Evolutionary conservation across 257 asterid genomes (phyloP), one percentile per base, ranked within the genome.

Genomic region (Anisodus acutangulus): DNA sequence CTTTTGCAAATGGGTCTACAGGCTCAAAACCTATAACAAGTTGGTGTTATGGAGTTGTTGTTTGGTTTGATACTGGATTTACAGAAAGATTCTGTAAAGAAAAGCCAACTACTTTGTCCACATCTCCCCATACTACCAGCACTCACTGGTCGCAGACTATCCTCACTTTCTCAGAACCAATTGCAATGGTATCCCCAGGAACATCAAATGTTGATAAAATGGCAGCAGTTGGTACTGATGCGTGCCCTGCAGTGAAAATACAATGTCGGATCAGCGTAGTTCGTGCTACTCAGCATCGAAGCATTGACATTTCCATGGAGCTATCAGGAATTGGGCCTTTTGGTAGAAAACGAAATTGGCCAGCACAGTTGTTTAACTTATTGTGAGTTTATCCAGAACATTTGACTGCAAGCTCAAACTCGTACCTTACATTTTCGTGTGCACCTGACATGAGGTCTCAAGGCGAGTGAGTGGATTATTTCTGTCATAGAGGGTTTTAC

Each of bases 111-210:
- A 72, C n/a, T 66, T 84, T 96, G 84, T 93, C 99, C 58, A 94
- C 99, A 17, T 96, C 99, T 4, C 99, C 99, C 11, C 92, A 90
- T 86, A 87, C 87, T 17, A 93, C 95, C 31, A 89, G 89, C 67
- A 96, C 99, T 43, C 99, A 96, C 82, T 96, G 99, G 99, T 91
- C 97, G 5, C 99, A 96, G 85, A 96, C 99, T 15, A 79, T 94
- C 86, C 94, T 96, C 86, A 94, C 98, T 67, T 93, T 96, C 78
- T 86, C 88, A 43, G 98, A 96, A 82, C 99, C 99, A 81, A 87
- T 96, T 83, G 91, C 94, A 57, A 90, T 96, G 88, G 81, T 51
- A 76, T 88, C 91, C 83, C 87, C 90, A 3, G 88, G 67, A 13
- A 84, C 84, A 78, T 47, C 66, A 55, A 83, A 37, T 8, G 57